Base-by-base conservation (phyloP, 495 filamentous ascomycete species). In the Aspergillus haitiensis region DNA sequence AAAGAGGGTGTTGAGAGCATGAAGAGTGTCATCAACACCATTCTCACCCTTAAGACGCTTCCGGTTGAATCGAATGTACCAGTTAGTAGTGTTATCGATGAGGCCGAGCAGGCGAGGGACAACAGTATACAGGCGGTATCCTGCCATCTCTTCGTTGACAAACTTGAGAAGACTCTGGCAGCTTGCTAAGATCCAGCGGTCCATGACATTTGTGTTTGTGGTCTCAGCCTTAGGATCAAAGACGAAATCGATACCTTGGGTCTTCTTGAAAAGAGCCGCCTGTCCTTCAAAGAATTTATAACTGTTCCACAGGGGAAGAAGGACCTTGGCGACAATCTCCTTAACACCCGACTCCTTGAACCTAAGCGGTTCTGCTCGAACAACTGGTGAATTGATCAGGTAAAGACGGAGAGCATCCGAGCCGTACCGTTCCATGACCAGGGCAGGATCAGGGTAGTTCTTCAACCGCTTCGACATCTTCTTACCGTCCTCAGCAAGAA, bases 51-150 rank as follows among this genome's bases (percentile, higher is more conserved):
- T 98, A 55, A 98, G 79, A 16, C 94, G 88, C 72, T 91, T 92
- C 34, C 94, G 86, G 79, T 98, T 98, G 81, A 98, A 97, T n/a
- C 93, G 85, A 70, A 98, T 98, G 73, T 98, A 98, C 95, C 95
- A 98, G 75, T 98, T 98, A 2, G 94, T 98, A 6, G 90, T 90
- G 74, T 94, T 92, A 69, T 98, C 94, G 62, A 98, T 94, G 71
- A 96, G 83, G 55, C 83, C 84, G 33, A 98, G 83, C 56, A 98
- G 76, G 52, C 89, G 84, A 15, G 95, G 94, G 53, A 97, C 93
- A 21, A 98, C 94, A 7, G 94, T 98, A 72, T 97, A 98, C 33
- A 96, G 72, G 16, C 92, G 89, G 72, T 94, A 95, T 77, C 84
- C 89, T 44, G 83, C 84, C 94, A 98, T 98, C 75, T 98, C 94